Conservation (phyloP, 192 early-diverging fungal genomes). For the Haplosporangium gracile region DNA sequence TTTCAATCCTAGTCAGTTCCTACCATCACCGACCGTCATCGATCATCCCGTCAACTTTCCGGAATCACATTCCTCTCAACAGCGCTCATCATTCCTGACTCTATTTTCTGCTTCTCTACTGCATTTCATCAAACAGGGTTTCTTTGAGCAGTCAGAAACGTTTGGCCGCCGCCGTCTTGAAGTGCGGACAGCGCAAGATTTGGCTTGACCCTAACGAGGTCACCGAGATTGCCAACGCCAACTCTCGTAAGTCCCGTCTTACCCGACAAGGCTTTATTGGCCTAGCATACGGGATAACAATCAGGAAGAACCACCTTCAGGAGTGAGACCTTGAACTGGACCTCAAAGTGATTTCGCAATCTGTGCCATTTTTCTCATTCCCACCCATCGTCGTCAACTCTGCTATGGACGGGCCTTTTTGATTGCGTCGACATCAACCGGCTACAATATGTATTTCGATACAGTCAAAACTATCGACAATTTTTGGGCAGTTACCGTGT, state of each 20-base stretch:
- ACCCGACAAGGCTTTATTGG: not conserved
- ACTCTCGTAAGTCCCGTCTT: conserved; percentile 86
- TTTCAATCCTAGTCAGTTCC: not conserved
- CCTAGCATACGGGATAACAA: not conserved
- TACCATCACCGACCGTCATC: conserved; percentile 1
- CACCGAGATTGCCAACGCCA: conserved; percentile 94
- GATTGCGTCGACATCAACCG: not conserved
- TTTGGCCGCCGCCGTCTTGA: conserved; percentile 95
- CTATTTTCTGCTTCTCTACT: not conserved
- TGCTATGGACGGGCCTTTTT: not conserved
- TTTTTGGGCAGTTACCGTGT: not conserved
- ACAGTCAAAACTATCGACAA: not conserved
- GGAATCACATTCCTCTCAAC: not conserved
- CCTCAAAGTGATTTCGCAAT: not conserved
- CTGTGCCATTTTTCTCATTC: not conserved
- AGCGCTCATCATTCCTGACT: not conserved
- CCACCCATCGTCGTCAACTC: not conserved
- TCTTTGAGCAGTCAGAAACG: conserved; percentile 93
- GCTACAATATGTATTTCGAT: not conserved
- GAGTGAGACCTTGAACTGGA: not conserved
- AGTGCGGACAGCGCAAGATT: conserved; percentile 98
- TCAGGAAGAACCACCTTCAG: conserved; percentile 10
- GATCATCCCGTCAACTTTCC: not conserved
- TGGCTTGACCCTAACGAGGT: conserved; percentile 99
- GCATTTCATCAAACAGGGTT: conserved; percentile 63